Conservation (phyloP, 73 alveolate genomes). For the Effrenium voratum region DNA sequence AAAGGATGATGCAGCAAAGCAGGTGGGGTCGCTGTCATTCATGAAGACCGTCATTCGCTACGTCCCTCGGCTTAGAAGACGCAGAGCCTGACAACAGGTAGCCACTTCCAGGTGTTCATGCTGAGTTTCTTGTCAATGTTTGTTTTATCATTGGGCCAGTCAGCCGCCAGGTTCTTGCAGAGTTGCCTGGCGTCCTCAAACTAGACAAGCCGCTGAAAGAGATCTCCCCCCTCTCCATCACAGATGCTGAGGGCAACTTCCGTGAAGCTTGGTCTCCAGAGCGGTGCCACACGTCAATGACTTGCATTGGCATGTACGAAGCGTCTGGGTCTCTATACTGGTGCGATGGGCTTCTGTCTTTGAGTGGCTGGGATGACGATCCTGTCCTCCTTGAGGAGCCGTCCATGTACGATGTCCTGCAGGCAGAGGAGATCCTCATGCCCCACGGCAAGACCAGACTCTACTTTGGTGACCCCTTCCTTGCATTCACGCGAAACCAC, state of each 20-base stretch:
- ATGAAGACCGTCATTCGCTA: not conserved
- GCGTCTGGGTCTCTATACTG: constrained; percentile 35
- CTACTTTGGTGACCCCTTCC: not conserved
- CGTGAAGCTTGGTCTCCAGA: not conserved
- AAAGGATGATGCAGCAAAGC: not conserved
- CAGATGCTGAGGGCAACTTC: not conserved
- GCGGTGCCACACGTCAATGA: not conserved
- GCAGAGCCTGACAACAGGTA: too few species aligned
- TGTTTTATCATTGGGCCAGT: too few species aligned
- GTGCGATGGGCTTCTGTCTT: not conserved
- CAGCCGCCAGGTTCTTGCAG: too few species aligned
- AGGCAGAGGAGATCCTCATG: not conserved
- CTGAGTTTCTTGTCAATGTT: too few species aligned
- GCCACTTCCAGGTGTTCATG: too few species aligned
- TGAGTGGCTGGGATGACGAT: not conserved
- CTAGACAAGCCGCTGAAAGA: not conserved
- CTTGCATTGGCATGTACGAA: not conserved
- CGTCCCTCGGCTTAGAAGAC: not conserved
- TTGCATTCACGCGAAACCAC: not conserved
- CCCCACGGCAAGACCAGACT: not conserved
- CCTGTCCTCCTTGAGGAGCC: not conserved
- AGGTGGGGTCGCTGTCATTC: not conserved
- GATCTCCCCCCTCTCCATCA: not conserved
- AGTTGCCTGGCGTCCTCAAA: too few species aligned
- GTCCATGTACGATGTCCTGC: not conserved